Evolutionary conservation across 768 basidiomycete species (phyloP).

Genomic region (Pleurotus eryngii): DNA sequence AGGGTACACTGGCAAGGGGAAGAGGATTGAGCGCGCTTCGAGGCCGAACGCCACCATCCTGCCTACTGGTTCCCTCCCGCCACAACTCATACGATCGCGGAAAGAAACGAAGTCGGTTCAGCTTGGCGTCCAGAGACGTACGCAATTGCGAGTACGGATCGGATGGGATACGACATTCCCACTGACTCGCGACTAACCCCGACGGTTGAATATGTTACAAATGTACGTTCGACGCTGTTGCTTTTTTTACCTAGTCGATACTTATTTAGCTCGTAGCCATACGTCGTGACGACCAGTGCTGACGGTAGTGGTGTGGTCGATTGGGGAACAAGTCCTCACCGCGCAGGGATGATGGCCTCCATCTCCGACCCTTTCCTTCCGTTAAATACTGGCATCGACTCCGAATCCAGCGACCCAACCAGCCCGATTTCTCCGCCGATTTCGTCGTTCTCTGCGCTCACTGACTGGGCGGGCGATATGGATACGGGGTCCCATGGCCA

Average conservation of each 20-base stretch:
- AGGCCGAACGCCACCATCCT: neutral
- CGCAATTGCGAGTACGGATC: slow-evolving; percentile 11
- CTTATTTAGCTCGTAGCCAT: neutral
- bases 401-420: slow-evolving; percentile 1
- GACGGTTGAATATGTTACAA: slow-evolving; percentile 14
- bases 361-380: slow-evolving; percentile 25
- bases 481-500: neutral
- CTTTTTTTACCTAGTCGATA: neutral
- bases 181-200: slow-evolving; percentile 14
- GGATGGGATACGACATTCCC: slow-evolving; percentile 26
- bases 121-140: slow-evolving; percentile 11
- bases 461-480: slow-evolving; percentile 34
- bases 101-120: neutral
- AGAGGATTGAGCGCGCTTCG: neutral
- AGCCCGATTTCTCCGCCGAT: slow-evolving; percentile 16
- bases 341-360: slow-evolving; percentile 21
- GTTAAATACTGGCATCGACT: slow-evolving; percentile 11
- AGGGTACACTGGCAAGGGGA: slow-evolving; percentile 1
- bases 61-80: slow-evolving; percentile 13
- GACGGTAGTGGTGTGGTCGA: slow-evolving; percentile 16
- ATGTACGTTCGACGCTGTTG: slow-evolving; percentile 17
- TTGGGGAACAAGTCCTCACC: slow-evolving; percentile 19
- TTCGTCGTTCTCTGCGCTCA: slow-evolving; percentile 33
- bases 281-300: slow-evolving; percentile 7
- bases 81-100: neutral